Evolutionary conservation across 2,329 filamentous ascomycete species (phyloP).

Genomic region (Aspergillus fischeri): DNA sequence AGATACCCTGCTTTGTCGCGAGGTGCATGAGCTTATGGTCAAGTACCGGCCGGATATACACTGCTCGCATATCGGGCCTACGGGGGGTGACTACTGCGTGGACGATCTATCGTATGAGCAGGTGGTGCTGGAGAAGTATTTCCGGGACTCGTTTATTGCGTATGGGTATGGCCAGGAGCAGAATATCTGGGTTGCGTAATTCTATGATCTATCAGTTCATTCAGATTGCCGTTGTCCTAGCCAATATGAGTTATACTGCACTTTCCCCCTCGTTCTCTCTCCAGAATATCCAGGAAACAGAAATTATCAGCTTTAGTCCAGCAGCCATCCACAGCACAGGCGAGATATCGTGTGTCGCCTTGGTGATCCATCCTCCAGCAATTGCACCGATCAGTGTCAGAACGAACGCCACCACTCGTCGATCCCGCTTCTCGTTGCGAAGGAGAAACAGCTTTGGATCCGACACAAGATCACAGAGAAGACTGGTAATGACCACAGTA

Average conservation of each 20-base stretch:
- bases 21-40: conserved; percentile 29
- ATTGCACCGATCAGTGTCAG: conserved; percentile 25
- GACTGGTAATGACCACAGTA: conserved; percentile 31
- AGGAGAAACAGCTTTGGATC: conserved; percentile 25
- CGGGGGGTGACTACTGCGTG: conserved; percentile 25
- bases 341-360: conserved; percentile 19
- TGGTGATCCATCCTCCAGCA: conserved; percentile 27
- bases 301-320: conserved; percentile 20
- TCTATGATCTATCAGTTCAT: neutral
- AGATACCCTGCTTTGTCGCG: conserved; percentile 25
- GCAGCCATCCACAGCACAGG: conserved; percentile 22
- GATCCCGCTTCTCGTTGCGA: conserved; percentile 25
- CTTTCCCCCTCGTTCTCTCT: neutral
- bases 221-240: neutral
- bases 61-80: conserved; percentile 25
- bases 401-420: conserved; percentile 23
- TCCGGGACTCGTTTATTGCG: conserved; percentile 21
- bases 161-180: conserved; percentile 17
- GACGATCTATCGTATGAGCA: conserved; percentile 22
- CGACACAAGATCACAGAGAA: conserved; percentile 29
- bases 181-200: conserved; percentile 15
- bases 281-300: conserved; percentile 20
- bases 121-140: conserved; percentile 23
- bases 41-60: conserved; percentile 22
- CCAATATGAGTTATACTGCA: neutral